A percentile compares a stretch with the other conserved stretches of the same genome.
Evolutionary conservation across 768 basidiomycete genomes (phyloP).

Genomic region (Coprinellus aureogranulatus): DNA sequence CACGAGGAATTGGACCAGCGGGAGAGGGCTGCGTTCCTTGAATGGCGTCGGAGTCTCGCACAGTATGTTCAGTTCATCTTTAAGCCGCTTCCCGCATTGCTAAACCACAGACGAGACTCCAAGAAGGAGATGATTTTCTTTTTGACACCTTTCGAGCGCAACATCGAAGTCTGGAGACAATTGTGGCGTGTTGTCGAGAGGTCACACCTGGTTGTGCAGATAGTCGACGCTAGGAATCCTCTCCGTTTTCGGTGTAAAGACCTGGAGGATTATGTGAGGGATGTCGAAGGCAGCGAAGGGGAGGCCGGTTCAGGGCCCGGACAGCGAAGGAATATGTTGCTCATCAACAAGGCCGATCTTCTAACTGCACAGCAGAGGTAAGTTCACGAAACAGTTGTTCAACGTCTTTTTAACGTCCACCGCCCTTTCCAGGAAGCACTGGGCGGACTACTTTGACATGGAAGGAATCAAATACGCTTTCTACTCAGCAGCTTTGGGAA

Average conservation of each 20-base stretch:
- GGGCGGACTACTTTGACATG: conserved; percentile 90
- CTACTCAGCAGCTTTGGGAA: conserved; percentile 88
- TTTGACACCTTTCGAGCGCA: conserved; percentile 96
- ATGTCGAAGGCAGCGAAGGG: conserved; percentile 80
- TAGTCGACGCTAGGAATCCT: conserved; percentile 95
- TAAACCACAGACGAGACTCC: conserved; percentile 53
- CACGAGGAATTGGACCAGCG: conserved; percentile 77
- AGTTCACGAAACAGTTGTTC: no score
- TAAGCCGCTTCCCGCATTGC: neutral
- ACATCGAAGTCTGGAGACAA: conserved; percentile 97
- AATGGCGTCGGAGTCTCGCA: conserved; percentile 90
- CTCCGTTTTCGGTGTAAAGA: conserved; percentile 90
- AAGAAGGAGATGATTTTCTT: conserved; percentile 84
- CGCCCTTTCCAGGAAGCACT: conserved; percentile 52
- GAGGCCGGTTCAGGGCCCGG: conserved; percentile 75
- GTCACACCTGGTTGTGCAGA: conserved; percentile 91
- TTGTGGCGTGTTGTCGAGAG: conserved; percentile 96
- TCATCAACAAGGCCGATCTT: conserved; percentile 96
- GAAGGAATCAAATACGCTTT: conserved; percentile 81
- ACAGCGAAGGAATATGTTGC: conserved; percentile 69
- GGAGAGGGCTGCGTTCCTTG: conserved; percentile 87
- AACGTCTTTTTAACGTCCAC: no score
- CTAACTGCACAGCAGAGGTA: conserved; percentile 85
- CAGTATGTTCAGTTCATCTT: conserved; percentile 53
- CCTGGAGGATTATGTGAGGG: conserved; percentile 78